Conservation (phyloP, 2,329 filamentous ascomycete genomes). For the Aspergillus chevalieri region DNA sequence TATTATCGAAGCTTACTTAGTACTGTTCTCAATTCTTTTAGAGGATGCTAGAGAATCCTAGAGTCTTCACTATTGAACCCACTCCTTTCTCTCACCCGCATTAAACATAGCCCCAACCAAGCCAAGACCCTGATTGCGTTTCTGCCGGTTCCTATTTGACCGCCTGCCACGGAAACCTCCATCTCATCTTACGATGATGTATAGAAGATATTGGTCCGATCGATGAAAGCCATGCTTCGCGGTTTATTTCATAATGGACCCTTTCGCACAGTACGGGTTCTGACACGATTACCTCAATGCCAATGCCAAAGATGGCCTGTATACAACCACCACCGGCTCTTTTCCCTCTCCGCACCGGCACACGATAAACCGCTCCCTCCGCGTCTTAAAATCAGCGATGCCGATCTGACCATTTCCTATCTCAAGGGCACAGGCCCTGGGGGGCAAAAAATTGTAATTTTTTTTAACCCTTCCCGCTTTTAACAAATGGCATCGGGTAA, state of each 20-base stretch:
- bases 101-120: too few relatives aligned
- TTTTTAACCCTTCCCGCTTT: neutral
- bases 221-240: neutral
- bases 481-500: neutral
- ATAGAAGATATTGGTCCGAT: neutral
- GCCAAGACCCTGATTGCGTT: too few relatives aligned
- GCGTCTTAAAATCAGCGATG: constrained; percentile 66
- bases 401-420: constrained; percentile 76
- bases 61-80: too few relatives aligned
- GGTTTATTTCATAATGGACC: neutral
- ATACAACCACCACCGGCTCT: constrained; percentile 1
- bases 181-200: neutral
- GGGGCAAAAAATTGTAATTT: constrained; percentile 80
- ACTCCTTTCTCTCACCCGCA: too few relatives aligned
- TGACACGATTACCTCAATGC: neutral
- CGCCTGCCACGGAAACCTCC: too few relatives aligned
- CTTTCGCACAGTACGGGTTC: neutral
- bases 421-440: constrained; percentile 88
- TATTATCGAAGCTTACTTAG: too few relatives aligned
- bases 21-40: too few relatives aligned
- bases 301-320: too few relatives aligned
- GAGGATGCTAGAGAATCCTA: too few relatives aligned
- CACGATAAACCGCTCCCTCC: constrained; percentile 63
- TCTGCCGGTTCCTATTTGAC: too few relatives aligned
- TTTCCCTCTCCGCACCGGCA: constrained; percentile 18